Conservation (phyloP, 2,329 filamentous ascomycete species). For the Sphaerulina vaccinii region DNA sequence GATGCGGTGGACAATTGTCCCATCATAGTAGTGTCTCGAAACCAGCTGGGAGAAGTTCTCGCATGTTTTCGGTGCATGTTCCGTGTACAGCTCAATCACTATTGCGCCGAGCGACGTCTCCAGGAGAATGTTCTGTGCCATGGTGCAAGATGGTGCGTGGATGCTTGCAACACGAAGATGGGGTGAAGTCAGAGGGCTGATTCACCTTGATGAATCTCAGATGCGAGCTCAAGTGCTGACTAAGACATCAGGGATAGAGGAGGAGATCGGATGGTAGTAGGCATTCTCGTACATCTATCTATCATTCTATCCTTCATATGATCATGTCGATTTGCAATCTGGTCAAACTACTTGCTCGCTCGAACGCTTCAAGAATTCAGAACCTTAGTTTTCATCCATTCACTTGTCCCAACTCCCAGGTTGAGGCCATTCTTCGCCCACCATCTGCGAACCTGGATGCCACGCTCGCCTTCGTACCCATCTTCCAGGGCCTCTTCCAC, state of each 20-base stretch:
- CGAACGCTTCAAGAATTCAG: slow-evolving; percentile 41
- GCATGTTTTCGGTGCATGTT: slow-evolving; percentile 70
- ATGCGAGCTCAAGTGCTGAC: too few relatives aligned
- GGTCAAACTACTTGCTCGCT: slow-evolving; percentile 22
- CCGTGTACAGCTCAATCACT: slow-evolving; percentile 82
- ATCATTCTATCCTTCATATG: background rate
- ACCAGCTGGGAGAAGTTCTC: slow-evolving; percentile 75
- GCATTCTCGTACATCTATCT: too few relatives aligned
- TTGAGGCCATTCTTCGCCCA: slow-evolving; percentile 85
- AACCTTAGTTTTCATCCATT: slow-evolving; percentile 83
- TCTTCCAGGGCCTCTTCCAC: slow-evolving; percentile 94
- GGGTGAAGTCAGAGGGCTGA: too few relatives aligned
- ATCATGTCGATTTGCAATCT: background rate
- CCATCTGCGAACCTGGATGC: slow-evolving; percentile 75
- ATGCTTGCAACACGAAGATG: too few relatives aligned
- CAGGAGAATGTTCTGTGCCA: slow-evolving; percentile 76
- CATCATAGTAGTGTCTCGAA: slow-evolving; percentile 82
- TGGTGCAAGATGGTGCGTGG: slow-evolving; percentile 36
- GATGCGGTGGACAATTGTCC: slow-evolving; percentile 83
- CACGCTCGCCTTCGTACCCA: slow-evolving; percentile 66
- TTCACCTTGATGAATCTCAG: too few relatives aligned
- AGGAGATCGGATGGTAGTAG: too few relatives aligned
- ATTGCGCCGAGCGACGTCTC: slow-evolving; percentile 88
- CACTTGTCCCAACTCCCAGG: slow-evolving; percentile 75
- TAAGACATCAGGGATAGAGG: too few relatives aligned